phyloP scores from a whole-genome alignment of 306 rosid genomes.

The Fragaria vesca region DNA sequence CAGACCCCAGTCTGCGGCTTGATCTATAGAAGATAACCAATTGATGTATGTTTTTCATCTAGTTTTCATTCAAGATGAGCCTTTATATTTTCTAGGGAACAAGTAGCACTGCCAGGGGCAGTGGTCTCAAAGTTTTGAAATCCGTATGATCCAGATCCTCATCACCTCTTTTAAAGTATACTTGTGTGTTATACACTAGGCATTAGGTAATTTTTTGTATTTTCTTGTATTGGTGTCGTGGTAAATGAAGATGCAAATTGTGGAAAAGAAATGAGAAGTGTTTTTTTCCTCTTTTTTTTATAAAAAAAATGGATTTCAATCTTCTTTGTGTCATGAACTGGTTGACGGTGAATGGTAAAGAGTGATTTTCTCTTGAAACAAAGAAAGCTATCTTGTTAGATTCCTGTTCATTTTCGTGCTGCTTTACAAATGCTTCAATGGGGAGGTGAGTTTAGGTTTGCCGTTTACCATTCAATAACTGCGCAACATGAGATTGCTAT shows the following conservation, averaged over 20 bases:
- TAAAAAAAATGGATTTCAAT: neutral
- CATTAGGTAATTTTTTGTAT: neutral
- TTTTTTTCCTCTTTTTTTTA: neutral
- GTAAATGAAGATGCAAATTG: neutral
- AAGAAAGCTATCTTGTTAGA: neutral
- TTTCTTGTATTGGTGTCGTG: neutral
- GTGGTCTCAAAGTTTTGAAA: slow-evolving; percentile 20
- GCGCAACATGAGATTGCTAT: neutral
- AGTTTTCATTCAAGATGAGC: neutral
- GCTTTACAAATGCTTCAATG: neutral
- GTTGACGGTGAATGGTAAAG: neutral
- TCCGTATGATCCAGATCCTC: neutral
- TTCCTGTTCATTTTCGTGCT: neutral
- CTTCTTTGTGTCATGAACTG: too few relatives aligned
- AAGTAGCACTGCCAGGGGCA: neutral
- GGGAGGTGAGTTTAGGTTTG: neutral
- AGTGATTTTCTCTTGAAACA: neutral
- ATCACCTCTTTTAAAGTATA: neutral
- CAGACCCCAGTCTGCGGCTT: slow-evolving; percentile 30
- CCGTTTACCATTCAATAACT: neutral
- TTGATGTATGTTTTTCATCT: neutral
- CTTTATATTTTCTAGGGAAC: neutral
- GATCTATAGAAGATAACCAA: slow-evolving; percentile 8
- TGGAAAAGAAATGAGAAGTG: neutral
- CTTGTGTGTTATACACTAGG: neutral